Evolutionary conservation across 257 asterid genomes (phyloP).

Genomic region (Scutellaria barbata): DNA sequence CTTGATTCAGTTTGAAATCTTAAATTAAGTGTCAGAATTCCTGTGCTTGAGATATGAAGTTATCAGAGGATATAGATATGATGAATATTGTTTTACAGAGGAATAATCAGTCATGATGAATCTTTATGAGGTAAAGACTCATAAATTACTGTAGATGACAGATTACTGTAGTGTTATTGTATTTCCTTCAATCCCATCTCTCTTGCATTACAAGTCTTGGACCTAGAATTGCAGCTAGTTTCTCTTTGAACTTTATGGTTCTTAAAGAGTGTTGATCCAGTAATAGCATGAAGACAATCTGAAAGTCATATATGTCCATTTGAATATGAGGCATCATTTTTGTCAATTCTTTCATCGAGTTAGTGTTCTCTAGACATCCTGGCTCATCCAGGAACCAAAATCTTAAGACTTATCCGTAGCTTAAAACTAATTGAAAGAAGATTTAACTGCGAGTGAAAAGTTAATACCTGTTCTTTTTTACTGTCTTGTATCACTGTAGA

Average conservation of each 20-base stretch:
- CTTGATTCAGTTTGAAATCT: background rate
- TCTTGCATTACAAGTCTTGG: background rate
- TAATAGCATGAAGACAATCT: background rate
- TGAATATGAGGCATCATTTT: background rate
- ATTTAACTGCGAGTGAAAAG: background rate
- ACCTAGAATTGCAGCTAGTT: background rate
- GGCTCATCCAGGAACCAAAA: background rate
- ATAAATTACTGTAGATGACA: background rate
- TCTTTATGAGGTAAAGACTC: background rate
- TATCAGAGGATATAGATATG: background rate
- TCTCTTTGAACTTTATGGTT: background rate
- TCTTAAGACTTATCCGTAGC: constrained; percentile 2
- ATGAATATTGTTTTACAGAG: constrained; percentile 9
- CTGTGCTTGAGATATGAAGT: constrained; percentile 21
- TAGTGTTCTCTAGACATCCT: background rate
- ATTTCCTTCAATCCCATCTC: constrained; percentile 5
- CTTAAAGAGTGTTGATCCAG: background rate
- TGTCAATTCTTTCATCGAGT: background rate
- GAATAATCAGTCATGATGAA: background rate
- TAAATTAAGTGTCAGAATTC: background rate
- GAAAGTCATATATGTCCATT: background rate
- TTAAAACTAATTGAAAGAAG: background rate
- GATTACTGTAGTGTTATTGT: background rate
- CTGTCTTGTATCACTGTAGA: background rate
- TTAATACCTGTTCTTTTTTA: background rate